A percentile compares a stretch with the other conserved stretches of the same genome.
Conservation (phyloP, 139 green algal genomes). For the Chlamydomonas sp. region DNA sequence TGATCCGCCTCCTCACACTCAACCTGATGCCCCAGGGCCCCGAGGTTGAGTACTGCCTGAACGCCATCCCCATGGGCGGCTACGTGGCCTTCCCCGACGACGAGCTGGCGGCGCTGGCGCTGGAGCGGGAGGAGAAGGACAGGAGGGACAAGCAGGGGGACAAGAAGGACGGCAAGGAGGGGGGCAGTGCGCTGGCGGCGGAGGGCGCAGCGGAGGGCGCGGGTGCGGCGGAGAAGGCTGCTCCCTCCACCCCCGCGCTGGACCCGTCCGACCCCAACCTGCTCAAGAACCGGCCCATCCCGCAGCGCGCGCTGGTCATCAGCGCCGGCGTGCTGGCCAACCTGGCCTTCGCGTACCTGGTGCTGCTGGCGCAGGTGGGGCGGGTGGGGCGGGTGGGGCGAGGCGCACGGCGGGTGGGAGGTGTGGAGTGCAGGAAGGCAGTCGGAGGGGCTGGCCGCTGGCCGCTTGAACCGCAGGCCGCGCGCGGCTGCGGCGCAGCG, state of each 20-base stretch:
- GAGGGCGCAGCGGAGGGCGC: not conserved
- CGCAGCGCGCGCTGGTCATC: conserved; percentile 85
- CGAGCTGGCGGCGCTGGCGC: conserved; percentile 63
- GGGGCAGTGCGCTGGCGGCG: not conserved
- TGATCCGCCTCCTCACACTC: too few species aligned
- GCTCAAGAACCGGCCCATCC: conserved; percentile 89
- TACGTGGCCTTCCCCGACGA: conserved; percentile 99
- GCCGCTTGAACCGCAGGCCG: too few species aligned
- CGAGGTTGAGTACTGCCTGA: conserved; percentile 95
- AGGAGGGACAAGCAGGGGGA: not conserved
- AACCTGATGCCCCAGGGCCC: conserved; percentile 42
- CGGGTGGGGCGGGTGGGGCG: not conserved
- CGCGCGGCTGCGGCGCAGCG: too few species aligned
- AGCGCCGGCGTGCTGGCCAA: conserved; percentile 96
- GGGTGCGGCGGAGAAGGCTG: not conserved
- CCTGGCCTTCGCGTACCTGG: conserved; percentile 86
- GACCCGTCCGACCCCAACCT: conserved; percentile 91
- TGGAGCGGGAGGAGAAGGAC: not conserved
- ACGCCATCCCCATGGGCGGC: conserved; percentile 93
- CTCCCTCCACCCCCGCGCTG: not conserved
- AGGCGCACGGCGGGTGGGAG: not conserved
- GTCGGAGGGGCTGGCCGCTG: too few species aligned
- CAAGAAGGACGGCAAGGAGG: not conserved
- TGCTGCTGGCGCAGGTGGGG: conserved; percentile 87
- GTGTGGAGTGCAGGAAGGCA: not conserved